Conservation (phyloP, 768 basidiomycete species). For the Phylloporus rhodoxanthus region DNA sequence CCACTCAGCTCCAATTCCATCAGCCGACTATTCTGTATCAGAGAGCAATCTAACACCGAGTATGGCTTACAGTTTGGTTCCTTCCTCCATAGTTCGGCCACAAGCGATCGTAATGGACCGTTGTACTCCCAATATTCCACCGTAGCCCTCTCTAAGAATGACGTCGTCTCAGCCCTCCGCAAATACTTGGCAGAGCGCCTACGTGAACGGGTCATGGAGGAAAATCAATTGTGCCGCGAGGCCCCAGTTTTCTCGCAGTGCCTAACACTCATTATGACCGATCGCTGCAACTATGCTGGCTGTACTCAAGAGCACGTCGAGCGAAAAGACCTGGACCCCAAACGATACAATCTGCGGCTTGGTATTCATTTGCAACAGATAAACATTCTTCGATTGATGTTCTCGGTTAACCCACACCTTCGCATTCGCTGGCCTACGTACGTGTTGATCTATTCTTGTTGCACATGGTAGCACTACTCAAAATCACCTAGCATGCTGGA, state of each 20-base stretch:
- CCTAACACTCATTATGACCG: constrained; percentile 28
- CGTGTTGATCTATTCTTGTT: neutral
- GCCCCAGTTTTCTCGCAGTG: constrained; percentile 37
- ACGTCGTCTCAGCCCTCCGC: constrained; percentile 22
- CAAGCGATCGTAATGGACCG: neutral
- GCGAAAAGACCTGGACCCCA: constrained; percentile 18
- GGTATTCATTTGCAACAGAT: constrained; percentile 46
- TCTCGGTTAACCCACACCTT: constrained; percentile 9
- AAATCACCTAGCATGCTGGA: constrained; percentile 1
- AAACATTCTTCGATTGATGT: constrained; percentile 36
- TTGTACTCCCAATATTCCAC: neutral
- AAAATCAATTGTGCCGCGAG: constrained; percentile 30
- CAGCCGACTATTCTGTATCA: constrained; percentile 26
- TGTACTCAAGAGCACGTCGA: constrained; percentile 38
- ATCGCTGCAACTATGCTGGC: constrained; percentile 25
- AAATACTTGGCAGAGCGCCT: constrained; percentile 26
- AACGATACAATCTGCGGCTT: constrained; percentile 40
- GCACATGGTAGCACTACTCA: neutral
- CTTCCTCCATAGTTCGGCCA: constrained; percentile 6
- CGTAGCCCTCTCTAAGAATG: constrained; percentile 17
- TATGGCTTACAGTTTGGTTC: constrained; percentile 4
- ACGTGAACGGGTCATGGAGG: constrained; percentile 22
- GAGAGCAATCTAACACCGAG: constrained; percentile 5
- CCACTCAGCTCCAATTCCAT: constrained; percentile 12
- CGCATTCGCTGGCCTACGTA: neutral